These are phyloP conservation scores for Suhomyces xylopsoci DNA, from an alignment of 805 yeast genomes.

Conservation along the genomic window DNA sequence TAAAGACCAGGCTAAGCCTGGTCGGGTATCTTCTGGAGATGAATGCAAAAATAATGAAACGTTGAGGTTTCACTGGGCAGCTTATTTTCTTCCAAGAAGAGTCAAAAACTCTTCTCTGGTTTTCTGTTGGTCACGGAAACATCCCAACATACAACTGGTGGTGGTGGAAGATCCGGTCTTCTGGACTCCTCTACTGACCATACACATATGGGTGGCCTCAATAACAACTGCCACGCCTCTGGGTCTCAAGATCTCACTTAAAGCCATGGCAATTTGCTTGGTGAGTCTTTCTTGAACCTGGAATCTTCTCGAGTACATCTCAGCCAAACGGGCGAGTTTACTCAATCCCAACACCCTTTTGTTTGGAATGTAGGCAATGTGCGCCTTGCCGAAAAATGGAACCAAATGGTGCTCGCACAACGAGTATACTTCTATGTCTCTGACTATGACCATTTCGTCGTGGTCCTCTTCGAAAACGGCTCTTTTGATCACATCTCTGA, in stretches of 20 bases:
- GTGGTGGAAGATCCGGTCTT: slow-evolving; percentile 91
- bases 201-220: slow-evolving; percentile 98
- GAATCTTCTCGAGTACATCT: slow-evolving; percentile 91
- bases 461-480: slow-evolving; percentile 98
- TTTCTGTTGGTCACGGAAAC: slow-evolving; percentile 89
- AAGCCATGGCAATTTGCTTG: slow-evolving; percentile 95
- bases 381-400: slow-evolving; percentile 95
- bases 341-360: slow-evolving; percentile 89
- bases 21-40: not conserved
- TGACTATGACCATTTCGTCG: slow-evolving; percentile 97
- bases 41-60: not conserved
- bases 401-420: slow-evolving; percentile 97
- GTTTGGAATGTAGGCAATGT: slow-evolving; percentile 96
- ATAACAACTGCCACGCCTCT: slow-evolving; percentile 98
- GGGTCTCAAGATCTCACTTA: slow-evolving; percentile 86
- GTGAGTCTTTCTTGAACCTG: slow-evolving; percentile 98
- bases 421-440: slow-evolving; percentile 89
- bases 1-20: slow-evolving; percentile 1
- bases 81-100: slow-evolving; percentile 59
- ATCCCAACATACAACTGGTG: slow-evolving; percentile 96
- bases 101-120: slow-evolving; percentile 95
- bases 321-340: slow-evolving; percentile 92
- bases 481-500: slow-evolving; percentile 84
- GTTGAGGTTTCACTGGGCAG: slow-evolving; percentile 1
- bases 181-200: slow-evolving; percentile 97